Evolutionary conservation across 352 stramenopile genomes (phyloP), one percentile per base, ranked within the genome.

Genomic region (Pythium sp.): DNA sequence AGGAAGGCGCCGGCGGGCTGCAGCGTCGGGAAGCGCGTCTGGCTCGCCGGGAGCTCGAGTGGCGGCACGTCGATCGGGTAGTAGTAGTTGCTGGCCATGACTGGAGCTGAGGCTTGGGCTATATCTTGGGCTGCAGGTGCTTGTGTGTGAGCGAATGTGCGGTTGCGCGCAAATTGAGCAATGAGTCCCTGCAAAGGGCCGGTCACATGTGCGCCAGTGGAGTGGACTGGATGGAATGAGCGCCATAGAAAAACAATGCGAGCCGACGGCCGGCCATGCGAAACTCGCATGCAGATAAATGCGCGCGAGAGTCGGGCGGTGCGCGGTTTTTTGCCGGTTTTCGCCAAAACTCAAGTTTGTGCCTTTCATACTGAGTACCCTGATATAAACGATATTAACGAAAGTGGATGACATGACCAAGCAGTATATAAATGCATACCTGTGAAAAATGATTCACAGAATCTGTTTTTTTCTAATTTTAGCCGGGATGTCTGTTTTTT

Each of bases 1-100:
- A 72, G 67, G 61, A 72, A 72, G 6, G 67, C 61, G 26, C 67
- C 67, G 18, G 67, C 67, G 3, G 53, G 67, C 47, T 72, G 67
- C 22, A 72, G 54, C 24, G 58, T 71, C 26, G 65, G 65, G 38
- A 67, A 71, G 24, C 36, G 58, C 36, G 53, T 58, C 49, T 60
- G 49, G 51, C 58, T 61, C 22, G 34, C 28, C 11, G 58, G 49
- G 14, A 70, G 65, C 65, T 61, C 58, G 55, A 69, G 64, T 0
- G 59, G 65, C 9, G 65, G 65, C 7, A 66, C 58, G n/a, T 65
- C 58, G 30, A 71, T 22, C 2, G 58, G 65, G 47, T 67, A 67
- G 34, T 56, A 58, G 24, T 49, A 62, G 38, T 43, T 62, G 7
- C 36, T 56, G 36, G 66, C 43, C 67, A 61, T 69, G 11, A 2